Percentiles rank a stretch among this genome's conserved stretches.
Conservation (phyloP, 768 basidiomycete species). For the Collybia mongolica region DNA sequence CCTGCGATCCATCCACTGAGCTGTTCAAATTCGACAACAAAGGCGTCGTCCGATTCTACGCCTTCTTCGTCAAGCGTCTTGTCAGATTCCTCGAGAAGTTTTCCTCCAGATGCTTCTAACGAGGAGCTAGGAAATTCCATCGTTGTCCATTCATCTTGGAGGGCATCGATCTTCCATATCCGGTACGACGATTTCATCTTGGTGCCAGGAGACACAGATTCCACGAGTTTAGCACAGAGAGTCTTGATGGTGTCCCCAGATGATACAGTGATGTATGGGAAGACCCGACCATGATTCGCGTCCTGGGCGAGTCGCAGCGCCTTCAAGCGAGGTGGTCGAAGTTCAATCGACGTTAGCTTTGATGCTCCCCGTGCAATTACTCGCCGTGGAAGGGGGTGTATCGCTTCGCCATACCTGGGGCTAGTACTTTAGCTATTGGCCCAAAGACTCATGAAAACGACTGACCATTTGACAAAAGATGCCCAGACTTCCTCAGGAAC, state of each 20-base stretch:
- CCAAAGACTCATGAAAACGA: not conserved
- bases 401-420: slow-evolving; percentile 69
- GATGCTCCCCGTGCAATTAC: slow-evolving; percentile 61
- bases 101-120: slow-evolving; percentile 27
- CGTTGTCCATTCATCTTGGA: slow-evolving; percentile 33
- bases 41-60: slow-evolving; percentile 61
- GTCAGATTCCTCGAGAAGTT: slow-evolving; percentile 43
- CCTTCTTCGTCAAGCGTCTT: slow-evolving; percentile 57
- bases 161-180: slow-evolving; percentile 59
- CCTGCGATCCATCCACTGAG: slow-evolving; percentile 61
- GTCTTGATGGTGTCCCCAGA: slow-evolving; percentile 45
- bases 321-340: slow-evolving; percentile 66
- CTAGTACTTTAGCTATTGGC: not conserved
- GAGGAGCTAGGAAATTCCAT: slow-evolving; percentile 31
- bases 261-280: slow-evolving; percentile 45
- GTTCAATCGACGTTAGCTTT: slow-evolving; percentile 59
- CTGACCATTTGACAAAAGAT: slow-evolving; percentile 63
- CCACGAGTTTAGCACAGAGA: slow-evolving; percentile 40
- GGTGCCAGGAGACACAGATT: slow-evolving; percentile 28
- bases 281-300: slow-evolving; percentile 20
- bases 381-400: slow-evolving; percentile 56
- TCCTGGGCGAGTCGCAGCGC: slow-evolving; percentile 45
- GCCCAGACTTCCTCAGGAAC: slow-evolving; percentile 75
- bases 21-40: slow-evolving; percentile 74
- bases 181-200: slow-evolving; percentile 41